phyloP scores from a whole-genome alignment of 108 stramenopile species.

The Nitzschia palea region DNA sequence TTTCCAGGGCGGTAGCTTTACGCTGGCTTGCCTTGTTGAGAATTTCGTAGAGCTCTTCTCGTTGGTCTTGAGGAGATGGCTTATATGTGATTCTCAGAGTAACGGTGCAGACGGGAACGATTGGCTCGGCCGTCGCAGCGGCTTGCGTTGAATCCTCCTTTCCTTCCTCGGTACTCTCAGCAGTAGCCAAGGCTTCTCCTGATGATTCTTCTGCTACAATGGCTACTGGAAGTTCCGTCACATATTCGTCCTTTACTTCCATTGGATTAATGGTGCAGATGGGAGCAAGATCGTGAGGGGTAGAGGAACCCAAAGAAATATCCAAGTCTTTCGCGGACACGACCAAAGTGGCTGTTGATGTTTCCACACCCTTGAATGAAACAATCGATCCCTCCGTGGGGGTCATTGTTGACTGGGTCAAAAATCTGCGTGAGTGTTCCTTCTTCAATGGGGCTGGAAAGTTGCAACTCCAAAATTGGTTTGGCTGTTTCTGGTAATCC shows the following conservation, averaged over 20 bases:
- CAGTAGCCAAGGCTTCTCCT: not conserved
- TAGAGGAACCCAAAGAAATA: constrained; percentile 57
- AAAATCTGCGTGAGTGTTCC: constrained; percentile 42
- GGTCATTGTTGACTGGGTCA: constrained; percentile 46
- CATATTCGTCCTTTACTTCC: constrained; percentile 37
- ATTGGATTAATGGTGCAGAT: constrained; percentile 42
- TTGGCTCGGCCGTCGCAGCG: constrained; percentile 12
- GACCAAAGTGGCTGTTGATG: constrained; percentile 59
- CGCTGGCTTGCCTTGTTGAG: constrained; percentile 72
- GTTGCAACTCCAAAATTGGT: constrained; percentile 52
- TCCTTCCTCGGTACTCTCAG: constrained; percentile 14
- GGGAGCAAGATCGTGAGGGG: constrained; percentile 59
- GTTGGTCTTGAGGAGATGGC: constrained; percentile 71
- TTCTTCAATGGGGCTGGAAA: constrained; percentile 81
- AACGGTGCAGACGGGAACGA: constrained; percentile 53
- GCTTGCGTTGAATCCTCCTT: constrained; percentile 14
- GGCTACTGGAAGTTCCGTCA: constrained; percentile 47
- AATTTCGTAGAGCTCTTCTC: constrained; percentile 70
- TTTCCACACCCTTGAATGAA: constrained; percentile 62
- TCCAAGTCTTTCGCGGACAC: constrained; percentile 51
- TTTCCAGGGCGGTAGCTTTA: constrained; percentile 65
- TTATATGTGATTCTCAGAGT: constrained; percentile 63
- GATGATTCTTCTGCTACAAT: constrained; percentile 41
- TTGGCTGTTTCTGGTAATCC: constrained; percentile 51
- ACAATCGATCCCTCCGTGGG: constrained; percentile 29